phyloP scores from a whole-genome alignment of 2,329 filamentous ascomycete species.

The Phaeosphaeriaceae sp. region DNA sequence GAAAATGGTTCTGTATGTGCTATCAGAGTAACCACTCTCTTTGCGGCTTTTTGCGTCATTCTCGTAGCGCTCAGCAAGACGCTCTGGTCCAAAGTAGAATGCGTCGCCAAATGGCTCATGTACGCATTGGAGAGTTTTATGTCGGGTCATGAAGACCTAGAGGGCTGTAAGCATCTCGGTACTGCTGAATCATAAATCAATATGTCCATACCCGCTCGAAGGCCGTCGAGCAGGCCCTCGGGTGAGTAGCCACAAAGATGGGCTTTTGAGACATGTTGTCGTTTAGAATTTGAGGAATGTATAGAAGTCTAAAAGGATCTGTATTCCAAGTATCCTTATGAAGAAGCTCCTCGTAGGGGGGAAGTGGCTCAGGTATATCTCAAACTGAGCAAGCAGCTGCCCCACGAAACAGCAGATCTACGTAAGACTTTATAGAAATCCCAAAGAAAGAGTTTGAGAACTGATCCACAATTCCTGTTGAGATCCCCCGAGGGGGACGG shows the following conservation, averaged over 20 bases:
- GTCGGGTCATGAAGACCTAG: conserved; percentile 90
- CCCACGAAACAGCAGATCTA: conserved; percentile 24
- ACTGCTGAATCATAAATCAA: neutral
- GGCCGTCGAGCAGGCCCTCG: conserved; percentile 92
- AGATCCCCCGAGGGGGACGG: conserved; percentile 20
- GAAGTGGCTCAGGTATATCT: conserved; percentile 34
- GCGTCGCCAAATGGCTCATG: conserved; percentile 98
- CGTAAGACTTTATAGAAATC: conserved; percentile 33
- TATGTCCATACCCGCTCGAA: conserved; percentile 85
- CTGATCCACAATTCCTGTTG: conserved; percentile 38
- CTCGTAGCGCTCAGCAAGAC: conserved; percentile 79
- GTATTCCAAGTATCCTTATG: conserved; percentile 32
- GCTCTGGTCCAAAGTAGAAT: conserved; percentile 94
- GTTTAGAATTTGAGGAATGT: conserved; percentile 7
- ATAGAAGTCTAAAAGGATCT: conserved; percentile 20
- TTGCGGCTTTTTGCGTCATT: conserved; percentile 64
- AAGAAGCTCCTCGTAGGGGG: conserved; percentile 4
- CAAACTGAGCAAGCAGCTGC: conserved; percentile 34
- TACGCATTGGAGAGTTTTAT: conserved; percentile 78
- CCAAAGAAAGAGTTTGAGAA: conserved; percentile 6
- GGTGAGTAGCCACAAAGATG: conserved; percentile 93
- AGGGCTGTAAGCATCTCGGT: neutral
- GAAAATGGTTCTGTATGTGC: conserved; percentile 79
- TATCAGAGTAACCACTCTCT: conserved; percentile 69
- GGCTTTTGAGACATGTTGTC: conserved; percentile 73